Percentiles rank a stretch among this genome's conserved stretches.
These are phyloP conservation scores for Fusarium aywerte DNA, from an alignment of 2,329 filamentous ascomycete genomes.

Conservation along the genomic window DNA sequence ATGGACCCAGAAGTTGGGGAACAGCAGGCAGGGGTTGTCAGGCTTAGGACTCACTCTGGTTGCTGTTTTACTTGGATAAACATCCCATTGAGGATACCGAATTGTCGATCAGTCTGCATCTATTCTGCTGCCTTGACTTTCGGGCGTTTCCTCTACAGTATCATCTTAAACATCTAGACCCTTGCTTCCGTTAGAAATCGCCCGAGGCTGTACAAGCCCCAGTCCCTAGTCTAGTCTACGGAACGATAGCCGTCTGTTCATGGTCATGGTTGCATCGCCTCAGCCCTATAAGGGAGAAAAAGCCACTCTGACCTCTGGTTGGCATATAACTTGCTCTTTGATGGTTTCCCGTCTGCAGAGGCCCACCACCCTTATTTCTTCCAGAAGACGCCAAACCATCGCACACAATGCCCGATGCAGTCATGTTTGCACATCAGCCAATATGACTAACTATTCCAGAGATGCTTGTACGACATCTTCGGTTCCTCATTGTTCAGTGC, in stretches of 20 bases:
- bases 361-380: constrained; percentile 24
- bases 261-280: constrained; percentile 19
- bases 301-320: background rate
- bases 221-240: constrained; percentile 8
- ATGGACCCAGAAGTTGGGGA: constrained; percentile 14
- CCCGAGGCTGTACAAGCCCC: constrained; percentile 32
- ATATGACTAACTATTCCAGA: constrained; percentile 1
- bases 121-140: constrained; percentile 25
- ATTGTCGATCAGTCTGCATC: constrained; percentile 17
- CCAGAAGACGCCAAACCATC: constrained; percentile 23
- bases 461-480: background rate
- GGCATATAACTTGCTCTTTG: background rate
- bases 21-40: constrained; percentile 5
- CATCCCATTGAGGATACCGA: constrained; percentile 8
- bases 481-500: background rate
- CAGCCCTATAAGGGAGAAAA: constrained; percentile 25
- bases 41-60: constrained; percentile 8
- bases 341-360: background rate
- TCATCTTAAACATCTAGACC: background rate
- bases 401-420: background rate
- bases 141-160: constrained; percentile 14
- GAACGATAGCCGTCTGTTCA: background rate
- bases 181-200: constrained; percentile 16
- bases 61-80: constrained; percentile 3
- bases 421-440: constrained; percentile 10